phyloP scores from a whole-genome alignment of 202 grass and related monocot species.

The Panicum virgatum region DNA sequence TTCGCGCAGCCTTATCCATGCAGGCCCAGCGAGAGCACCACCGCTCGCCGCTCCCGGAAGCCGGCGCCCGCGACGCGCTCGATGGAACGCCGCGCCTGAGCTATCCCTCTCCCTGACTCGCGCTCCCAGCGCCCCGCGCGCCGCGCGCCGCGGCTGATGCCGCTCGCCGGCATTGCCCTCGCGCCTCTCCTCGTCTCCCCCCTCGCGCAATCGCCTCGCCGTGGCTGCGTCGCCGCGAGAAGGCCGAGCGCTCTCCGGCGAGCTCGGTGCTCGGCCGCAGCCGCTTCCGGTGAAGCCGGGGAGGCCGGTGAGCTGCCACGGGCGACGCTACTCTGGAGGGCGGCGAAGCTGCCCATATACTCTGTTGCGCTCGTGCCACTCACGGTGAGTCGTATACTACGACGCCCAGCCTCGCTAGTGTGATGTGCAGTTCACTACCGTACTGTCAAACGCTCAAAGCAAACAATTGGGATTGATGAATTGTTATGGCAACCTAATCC shows the following conservation, averaged over 20 bases:
- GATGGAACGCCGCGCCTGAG: constrained; percentile 34
- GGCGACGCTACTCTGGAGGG: constrained; percentile 80
- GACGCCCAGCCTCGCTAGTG: neutral
- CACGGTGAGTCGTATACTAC: constrained; percentile 42
- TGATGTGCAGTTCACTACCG: too few species aligned
- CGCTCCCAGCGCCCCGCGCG: neutral
- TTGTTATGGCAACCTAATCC: neutral
- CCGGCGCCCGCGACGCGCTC: constrained; percentile 21
- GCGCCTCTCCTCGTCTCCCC: constrained; percentile 44
- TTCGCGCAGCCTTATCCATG: constrained; percentile 53
- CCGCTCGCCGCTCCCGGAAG: neutral
- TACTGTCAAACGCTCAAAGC: neutral
- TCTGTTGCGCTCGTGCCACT: constrained; percentile 80
- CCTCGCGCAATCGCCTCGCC: neutral
- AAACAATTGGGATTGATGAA: neutral
- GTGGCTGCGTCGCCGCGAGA: neutral
- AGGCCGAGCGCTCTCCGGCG: constrained; percentile 1
- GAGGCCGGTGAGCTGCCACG: constrained; percentile 45
- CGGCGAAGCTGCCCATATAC: constrained; percentile 88
- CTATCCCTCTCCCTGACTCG: neutral
- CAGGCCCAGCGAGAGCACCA: neutral
- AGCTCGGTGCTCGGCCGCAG: constrained; percentile 32
- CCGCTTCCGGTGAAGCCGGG: neutral
- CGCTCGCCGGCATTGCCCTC: constrained; percentile 40
- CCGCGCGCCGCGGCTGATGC: constrained; percentile 30